Evolutionary conservation across 441 rosid genomes (phyloP).

Genomic region (Euphorbia neoarborescens): DNA sequence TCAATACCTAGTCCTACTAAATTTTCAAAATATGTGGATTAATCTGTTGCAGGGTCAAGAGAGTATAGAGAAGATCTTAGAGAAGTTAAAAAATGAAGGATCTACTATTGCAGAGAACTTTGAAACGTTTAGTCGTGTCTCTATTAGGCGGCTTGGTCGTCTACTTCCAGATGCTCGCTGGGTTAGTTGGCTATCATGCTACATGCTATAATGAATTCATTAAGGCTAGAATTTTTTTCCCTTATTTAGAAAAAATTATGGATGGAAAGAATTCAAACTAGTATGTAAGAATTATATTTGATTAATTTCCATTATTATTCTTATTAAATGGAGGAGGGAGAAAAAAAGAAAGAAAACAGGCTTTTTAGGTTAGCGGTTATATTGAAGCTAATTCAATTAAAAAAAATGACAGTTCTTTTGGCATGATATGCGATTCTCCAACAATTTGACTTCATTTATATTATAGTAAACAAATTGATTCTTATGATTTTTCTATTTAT

Average conservation of each 20-base stretch:
- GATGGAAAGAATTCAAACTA: too few species aligned
- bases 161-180: conserved; percentile 76
- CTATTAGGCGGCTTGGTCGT: conserved; percentile 69
- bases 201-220: neutral
- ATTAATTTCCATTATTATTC: too few species aligned
- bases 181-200: conserved; percentile 37
- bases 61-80: conserved; percentile 42
- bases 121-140: conserved; percentile 48
- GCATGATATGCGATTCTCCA: neutral
- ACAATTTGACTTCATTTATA: neutral
- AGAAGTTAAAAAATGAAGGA: conserved; percentile 38
- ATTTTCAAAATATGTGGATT: neutral
- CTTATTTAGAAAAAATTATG: too few species aligned
- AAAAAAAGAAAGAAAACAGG: neutral
- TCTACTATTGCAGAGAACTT: conserved; percentile 36
- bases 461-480: neutral
- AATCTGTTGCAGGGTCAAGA: conserved; percentile 52
- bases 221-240: neutral
- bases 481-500: too few species aligned
- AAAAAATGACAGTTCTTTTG: neutral
- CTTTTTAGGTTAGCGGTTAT: neutral
- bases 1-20: neutral
- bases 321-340: neutral
- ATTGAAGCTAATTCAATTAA: neutral
- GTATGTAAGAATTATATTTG: too few species aligned